Evolutionary conservation across 495 filamentous ascomycete species (phyloP), one percentile per base, ranked within the genome.

Genomic region (Ascodesmis nigricans): DNA sequence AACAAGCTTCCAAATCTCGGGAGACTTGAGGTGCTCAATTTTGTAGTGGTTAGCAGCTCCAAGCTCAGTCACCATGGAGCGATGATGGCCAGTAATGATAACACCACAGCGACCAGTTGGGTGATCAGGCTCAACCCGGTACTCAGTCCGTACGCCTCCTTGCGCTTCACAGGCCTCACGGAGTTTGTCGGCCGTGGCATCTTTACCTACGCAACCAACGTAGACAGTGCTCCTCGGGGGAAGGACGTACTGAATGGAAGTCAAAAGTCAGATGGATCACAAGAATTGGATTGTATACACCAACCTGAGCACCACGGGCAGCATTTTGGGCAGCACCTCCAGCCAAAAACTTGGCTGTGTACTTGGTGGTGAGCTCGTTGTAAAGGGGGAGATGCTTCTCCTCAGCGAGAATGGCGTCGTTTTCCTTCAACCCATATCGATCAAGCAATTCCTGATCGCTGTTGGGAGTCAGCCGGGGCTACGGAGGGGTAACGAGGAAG

Each of bases 311-410:
- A 49, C 87, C 87, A 49, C 87, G 76, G 47, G 90, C 87, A 36
- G 84, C 84, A 69, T 99, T 99, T 59, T 99, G 87, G 17, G 90
- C 87, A 39, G 90, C 90, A 53, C 87, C 87, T 50, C 87, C 87
- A 36, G 87, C 80, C 55, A 99, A 81, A 53, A 92, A 65, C 61
- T 90, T 91, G 42, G 82, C 82, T 45, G 83, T 68, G 52, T 67
- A 73, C 64, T 77, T 73, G 44, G 74, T 67, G 39, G 92, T 64
- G 41, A 95, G 68, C 44, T 99, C 90, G 48, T 92, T 81, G 56
- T 84, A 95, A 55, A 99, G 58, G 35, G 63, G 65, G 54, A 73
- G 64, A 61, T 95, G 87, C 62, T 91, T 74, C 35, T 76, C 67
- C 56, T 90, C 81, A 20, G 84, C 84, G 35, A 99, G 76, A 57